Evolutionary conservation across 2,329 filamentous ascomycete genomes (phyloP).

Genomic region (Camptophora hylomeconis): DNA sequence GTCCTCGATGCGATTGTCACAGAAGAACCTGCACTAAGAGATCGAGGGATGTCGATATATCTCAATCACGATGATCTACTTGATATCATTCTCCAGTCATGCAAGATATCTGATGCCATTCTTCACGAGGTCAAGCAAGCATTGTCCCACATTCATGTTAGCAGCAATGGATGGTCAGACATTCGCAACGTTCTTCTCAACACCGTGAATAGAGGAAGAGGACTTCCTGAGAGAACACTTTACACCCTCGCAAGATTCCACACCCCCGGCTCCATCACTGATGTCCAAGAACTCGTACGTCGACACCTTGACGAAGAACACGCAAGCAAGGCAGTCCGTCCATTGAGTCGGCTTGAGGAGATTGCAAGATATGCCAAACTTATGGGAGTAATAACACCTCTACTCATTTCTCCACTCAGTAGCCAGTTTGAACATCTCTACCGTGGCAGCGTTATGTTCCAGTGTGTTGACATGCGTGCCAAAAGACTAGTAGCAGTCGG

Average conservation of each 20-base stretch:
- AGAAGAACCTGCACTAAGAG: constrained; percentile 61
- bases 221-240: constrained; percentile 3
- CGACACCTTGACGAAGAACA: constrained; percentile 36
- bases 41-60: constrained; percentile 71
- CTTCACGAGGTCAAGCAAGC: constrained; percentile 65
- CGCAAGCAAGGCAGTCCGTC: constrained; percentile 37
- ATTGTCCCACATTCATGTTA: constrained; percentile 75
- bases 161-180: too few species aligned
- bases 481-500: constrained; percentile 75
- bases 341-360: constrained; percentile 66
- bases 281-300: too few species aligned
- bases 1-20: constrained; percentile 83
- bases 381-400: constrained; percentile 60
- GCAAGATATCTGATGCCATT: constrained; percentile 58
- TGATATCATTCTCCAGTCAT: constrained; percentile 80
- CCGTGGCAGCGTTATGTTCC: constrained; percentile 71
- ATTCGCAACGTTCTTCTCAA: too few species aligned
- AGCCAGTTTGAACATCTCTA: constrained; percentile 91
- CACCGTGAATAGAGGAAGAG: too few species aligned
- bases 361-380: constrained; percentile 65
- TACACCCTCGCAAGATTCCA: neutral
- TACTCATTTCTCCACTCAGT: constrained; percentile 74
- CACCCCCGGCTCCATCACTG: constrained; percentile 1
- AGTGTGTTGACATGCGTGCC: constrained; percentile 74
- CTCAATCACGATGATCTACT: constrained; percentile 80